A percentile compares a stretch with the other conserved stretches of the same genome.
Evolutionary conservation across 768 basidiomycete species (phyloP).

Genomic region (Lactifluus echinatus): DNA sequence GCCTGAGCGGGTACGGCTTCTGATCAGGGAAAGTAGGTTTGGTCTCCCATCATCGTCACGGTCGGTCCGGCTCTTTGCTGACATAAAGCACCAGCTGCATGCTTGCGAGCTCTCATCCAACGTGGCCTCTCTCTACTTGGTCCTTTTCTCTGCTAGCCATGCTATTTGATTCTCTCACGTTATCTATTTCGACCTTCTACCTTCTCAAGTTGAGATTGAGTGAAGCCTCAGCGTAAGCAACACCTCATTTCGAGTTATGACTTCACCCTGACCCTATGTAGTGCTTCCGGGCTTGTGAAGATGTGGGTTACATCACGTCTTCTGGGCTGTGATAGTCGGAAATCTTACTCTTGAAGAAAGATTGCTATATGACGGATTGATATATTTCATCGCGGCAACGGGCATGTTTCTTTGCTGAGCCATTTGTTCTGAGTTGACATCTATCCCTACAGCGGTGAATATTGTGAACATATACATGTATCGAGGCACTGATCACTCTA

Average conservation of each 20-base stretch:
- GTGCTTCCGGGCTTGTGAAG: slow-evolving; percentile 23
- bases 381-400: slow-evolving; percentile 51
- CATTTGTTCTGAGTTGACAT: neutral
- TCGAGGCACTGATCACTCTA: neutral
- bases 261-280: neutral
- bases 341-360: slow-evolving; percentile 26
- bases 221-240: slow-evolving; percentile 25
- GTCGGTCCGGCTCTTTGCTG: neutral
- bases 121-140: slow-evolving; percentile 37
- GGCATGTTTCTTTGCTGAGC: slow-evolving; percentile 21
- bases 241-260: neutral
- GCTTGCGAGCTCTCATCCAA: slow-evolving; percentile 25
- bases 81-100: slow-evolving; percentile 39
- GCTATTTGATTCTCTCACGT: slow-evolving; percentile 45
- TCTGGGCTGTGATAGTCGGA: neutral
- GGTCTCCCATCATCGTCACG: neutral
- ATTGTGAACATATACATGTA: neutral
- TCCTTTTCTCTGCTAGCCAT: slow-evolving; percentile 51
- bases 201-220: slow-evolving; percentile 38
- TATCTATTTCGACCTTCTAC: slow-evolving; percentile 42
- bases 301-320: slow-evolving; percentile 24
- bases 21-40: slow-evolving; percentile 31
- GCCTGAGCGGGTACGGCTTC: too few species aligned
- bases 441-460: slow-evolving; percentile 21
- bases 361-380: slow-evolving; percentile 61